A percentile compares a stretch with the other conserved stretches of the same genome.
Evolutionary conservation across 371 early-diverging fungal species (phyloP).

Genomic region (Mucor plumbeus): DNA sequence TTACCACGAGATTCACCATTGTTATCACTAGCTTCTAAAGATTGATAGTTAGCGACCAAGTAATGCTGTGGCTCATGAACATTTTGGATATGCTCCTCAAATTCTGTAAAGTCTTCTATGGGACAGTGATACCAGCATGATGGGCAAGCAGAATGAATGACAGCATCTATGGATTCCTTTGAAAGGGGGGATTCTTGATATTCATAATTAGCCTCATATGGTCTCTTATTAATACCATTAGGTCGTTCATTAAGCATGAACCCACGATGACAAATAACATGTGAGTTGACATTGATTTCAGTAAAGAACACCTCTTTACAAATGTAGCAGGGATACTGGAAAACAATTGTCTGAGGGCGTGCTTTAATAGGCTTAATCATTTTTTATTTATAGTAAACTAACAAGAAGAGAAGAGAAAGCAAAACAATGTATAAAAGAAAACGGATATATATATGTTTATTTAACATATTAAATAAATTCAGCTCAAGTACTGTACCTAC

Average conservation of each 20-base stretch:
- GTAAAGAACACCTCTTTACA: not conserved
- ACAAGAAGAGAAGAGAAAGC: not conserved
- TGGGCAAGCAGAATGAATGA: too few relatives aligned
- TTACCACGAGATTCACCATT: too few relatives aligned
- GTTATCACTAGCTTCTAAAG: too few relatives aligned
- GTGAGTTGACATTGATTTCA: not conserved
- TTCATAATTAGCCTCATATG: not conserved
- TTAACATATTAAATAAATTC: too few relatives aligned
- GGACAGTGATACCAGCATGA: too few relatives aligned
- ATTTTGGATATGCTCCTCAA: too few relatives aligned
- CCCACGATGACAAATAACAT: not conserved
- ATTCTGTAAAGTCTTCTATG: too few relatives aligned
- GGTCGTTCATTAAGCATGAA: not conserved
- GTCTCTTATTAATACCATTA: not conserved
- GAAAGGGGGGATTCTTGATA: not conserved
- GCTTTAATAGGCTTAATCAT: not conserved
- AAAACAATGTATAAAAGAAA: not conserved
- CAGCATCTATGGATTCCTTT: too few relatives aligned
- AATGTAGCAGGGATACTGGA: not conserved
- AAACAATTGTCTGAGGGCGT: not conserved
- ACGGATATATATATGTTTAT: too few relatives aligned
- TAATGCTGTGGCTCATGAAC: too few relatives aligned
- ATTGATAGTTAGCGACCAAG: too few relatives aligned
- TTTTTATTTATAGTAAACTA: not conserved
- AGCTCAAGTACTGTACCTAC: too few relatives aligned